Base-by-base conservation (phyloP, 257 asterid species). In the Gentiana straminea region DNA sequence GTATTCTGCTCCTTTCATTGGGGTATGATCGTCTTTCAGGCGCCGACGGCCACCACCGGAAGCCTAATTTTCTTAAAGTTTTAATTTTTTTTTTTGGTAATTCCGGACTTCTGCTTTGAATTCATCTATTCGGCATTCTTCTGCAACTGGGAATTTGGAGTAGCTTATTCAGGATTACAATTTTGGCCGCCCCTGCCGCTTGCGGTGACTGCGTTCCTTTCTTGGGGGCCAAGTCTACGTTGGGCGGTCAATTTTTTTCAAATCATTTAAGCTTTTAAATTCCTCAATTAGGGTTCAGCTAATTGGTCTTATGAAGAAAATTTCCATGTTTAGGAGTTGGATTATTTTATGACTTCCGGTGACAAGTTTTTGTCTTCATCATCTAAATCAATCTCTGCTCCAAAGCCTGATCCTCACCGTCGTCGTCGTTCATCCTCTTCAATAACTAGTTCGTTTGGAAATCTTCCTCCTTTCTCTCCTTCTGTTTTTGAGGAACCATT, bases 321-420 rank as follows among this genome's bases (percentile, higher is more conserved):
- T 60, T 33, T 32, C 48, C 8, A 36, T 51, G 45, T 52, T 57
- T 53, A 56, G 41, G 39, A 48, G 59, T 73, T 67, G 76, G 75
- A 45, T 67, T 64, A 66, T 80, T 24, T 63, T 79, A 84, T 87
- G 98, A 79, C 84, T 72, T 81, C 93, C 60, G 83, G 75, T 73
- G 78, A 81, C 73, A 92, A 87, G n/a, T 73, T 85, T 81, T 75
- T 84, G 69, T 65, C 84, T 58, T 57, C 73, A 24, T 68, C 71
- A 24, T 68, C 71, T 69, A 81, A 79, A 64, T 74, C 68, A 47
- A 59, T 64, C 5, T 80, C 78, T 62, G 71, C 63, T 38, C 67
- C 84, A 34, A 58, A 62, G 39, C 73, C 81, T 37, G 66, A 59
- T 61, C 66, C 70, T 53, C 67, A 38, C 57, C 54, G 59, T 54